phyloP scores from a whole-genome alignment of 257 asterid species.

The Nicotiana attenuata region DNA sequence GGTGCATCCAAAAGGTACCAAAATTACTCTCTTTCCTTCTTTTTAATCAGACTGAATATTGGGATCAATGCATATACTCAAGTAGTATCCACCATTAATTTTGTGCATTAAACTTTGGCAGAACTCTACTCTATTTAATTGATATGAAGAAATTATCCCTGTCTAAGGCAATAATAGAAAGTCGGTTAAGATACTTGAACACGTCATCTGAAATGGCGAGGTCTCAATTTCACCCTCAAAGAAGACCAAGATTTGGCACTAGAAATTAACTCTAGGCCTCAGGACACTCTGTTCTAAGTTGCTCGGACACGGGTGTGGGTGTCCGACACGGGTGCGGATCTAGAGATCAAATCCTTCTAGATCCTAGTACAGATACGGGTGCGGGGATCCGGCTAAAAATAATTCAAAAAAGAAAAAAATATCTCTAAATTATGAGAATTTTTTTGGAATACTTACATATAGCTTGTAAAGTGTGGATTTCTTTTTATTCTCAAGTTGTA shows the following conservation, averaged over 20 bases:
- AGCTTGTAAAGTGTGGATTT: too few species aligned
- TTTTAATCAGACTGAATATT: background rate
- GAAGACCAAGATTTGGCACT: background rate
- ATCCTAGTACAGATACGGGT: too few species aligned
- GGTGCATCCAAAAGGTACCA: background rate
- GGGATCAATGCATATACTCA: background rate
- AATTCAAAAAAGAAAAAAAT: too few species aligned
- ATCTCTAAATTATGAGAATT: too few species aligned
- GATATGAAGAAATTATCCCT: background rate
- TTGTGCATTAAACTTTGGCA: background rate
- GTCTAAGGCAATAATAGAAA: background rate
- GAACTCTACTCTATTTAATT: too few species aligned
- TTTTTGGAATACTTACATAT: too few species aligned
- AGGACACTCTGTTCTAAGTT: background rate
- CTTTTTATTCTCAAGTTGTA: too few species aligned
- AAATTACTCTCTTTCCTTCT: background rate
- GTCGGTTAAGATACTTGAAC: background rate
- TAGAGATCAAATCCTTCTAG: too few species aligned
- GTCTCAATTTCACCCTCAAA: background rate
- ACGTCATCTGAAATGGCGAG: background rate
- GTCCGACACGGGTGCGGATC: too few species aligned
- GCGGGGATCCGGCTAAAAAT: too few species aligned
- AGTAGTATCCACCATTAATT: background rate
- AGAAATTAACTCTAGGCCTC: background rate
- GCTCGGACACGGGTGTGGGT: too few species aligned